phyloP scores from a whole-genome alignment of 805 yeast species.

The Myxozyma nipponensis region DNA sequence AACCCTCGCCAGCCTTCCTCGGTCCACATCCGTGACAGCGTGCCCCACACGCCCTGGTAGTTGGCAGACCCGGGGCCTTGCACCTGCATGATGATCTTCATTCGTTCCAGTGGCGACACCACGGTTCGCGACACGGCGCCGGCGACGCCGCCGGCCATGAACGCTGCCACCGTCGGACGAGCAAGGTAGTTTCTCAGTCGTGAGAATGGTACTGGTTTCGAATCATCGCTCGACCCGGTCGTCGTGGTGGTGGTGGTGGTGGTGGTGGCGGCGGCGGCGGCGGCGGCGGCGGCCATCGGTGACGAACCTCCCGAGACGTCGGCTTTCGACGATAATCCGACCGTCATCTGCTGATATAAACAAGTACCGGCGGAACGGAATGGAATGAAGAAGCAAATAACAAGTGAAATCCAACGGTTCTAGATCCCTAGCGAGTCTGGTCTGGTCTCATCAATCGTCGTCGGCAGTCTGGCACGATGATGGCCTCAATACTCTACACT shows the following conservation, averaged over 20 bases:
- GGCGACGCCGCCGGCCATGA: slow-evolving; percentile 92
- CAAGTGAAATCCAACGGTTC: too few species aligned
- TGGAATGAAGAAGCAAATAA: too few species aligned
- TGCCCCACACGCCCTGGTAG: slow-evolving; percentile 67
- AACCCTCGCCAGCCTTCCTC: slow-evolving; percentile 92
- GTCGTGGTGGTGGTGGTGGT: neutral
- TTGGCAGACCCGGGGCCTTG: slow-evolving; percentile 55
- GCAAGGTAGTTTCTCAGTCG: slow-evolving; percentile 26
- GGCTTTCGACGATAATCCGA: slow-evolving; percentile 5
- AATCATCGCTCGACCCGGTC: too few species aligned
- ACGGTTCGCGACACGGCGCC: slow-evolving; percentile 93
- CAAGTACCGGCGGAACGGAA: too few species aligned
- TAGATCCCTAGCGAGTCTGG: too few species aligned
- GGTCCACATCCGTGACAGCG: slow-evolving; percentile 70
- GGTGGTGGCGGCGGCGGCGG: slow-evolving; percentile 1
- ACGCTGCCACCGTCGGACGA: slow-evolving; percentile 57
- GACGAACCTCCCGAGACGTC: slow-evolving; percentile 2
- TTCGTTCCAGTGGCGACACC: slow-evolving; percentile 92
- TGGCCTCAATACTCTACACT: too few species aligned
- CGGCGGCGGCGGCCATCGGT: neutral
- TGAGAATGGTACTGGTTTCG: neutral
- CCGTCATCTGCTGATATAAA: too few species aligned
- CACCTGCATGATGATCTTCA: slow-evolving; percentile 84
- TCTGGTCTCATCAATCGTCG: too few species aligned
- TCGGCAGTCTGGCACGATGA: too few species aligned